A percentile compares a stretch with the other conserved stretches of the same genome.
phyloP scores from a whole-genome alignment of 352 stramenopile species.

The Pythium diclinum region DNA sequence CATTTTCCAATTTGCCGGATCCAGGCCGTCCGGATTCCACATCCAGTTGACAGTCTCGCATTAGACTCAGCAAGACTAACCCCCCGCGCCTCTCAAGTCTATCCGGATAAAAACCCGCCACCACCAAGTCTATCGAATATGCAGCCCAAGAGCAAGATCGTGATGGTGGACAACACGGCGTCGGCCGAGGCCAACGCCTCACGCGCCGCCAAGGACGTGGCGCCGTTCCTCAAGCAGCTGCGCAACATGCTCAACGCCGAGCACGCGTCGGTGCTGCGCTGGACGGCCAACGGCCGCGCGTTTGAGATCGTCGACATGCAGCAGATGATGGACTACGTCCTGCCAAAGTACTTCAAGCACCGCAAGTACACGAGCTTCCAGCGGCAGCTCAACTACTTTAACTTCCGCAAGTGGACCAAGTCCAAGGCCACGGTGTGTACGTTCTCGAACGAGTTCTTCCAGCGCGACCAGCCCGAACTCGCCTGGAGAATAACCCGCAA shows the following conservation, averaged over 20 bases:
- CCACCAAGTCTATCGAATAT: neutral
- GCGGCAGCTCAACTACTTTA: constrained; percentile 93
- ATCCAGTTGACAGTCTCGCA: too few species aligned
- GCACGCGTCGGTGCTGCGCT: constrained; percentile 29
- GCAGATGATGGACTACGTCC: constrained; percentile 35
- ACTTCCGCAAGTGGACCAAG: constrained; percentile 89
- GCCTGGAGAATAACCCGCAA: constrained; percentile 59
- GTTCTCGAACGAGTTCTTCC: constrained; percentile 70
- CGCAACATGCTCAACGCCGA: constrained; percentile 53
- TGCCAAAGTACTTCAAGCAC: constrained; percentile 87
- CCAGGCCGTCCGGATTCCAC: too few species aligned
- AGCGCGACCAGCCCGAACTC: constrained; percentile 57
- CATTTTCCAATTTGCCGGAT: neutral
- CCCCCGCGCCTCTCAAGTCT: too few species aligned
- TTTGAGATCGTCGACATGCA: constrained; percentile 37
- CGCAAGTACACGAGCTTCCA: constrained; percentile 89
- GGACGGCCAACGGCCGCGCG: constrained; percentile 25
- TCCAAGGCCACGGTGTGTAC: constrained; percentile 73
- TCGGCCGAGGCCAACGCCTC: neutral
- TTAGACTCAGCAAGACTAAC: too few species aligned
- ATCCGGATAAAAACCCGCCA: too few species aligned
- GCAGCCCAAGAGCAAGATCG: neutral
- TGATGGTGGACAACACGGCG: neutral
- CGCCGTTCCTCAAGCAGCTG: constrained; percentile 47
- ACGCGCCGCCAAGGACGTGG: constrained; percentile 25